Base-by-base conservation (phyloP, 208 protist genomes). In the Sergeia podlipaevii region DNA sequence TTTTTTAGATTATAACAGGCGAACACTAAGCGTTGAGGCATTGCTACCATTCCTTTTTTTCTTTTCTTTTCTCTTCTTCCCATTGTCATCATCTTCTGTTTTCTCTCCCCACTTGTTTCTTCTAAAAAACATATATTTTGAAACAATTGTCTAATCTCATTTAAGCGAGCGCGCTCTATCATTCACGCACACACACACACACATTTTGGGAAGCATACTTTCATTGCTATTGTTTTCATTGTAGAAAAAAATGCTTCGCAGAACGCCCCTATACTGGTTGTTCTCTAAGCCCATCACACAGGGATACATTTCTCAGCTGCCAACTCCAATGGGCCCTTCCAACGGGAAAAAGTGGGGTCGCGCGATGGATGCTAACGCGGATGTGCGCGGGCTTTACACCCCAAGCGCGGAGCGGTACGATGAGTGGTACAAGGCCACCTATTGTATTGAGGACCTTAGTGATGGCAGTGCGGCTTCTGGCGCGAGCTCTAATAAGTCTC, bases 201-300 rank as follows among this genome's bases (percentile, higher is more conserved):
- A n/a, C n/a, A n/a, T n/a, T n/a, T n/a, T n/a, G n/a, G n/a, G n/a
- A n/a, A n/a, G n/a, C n/a, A n/a, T n/a, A n/a, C n/a, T n/a, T n/a
- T n/a, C n/a, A n/a, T n/a, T n/a, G n/a, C n/a, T n/a, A n/a, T n/a
- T n/a, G n/a, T n/a, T n/a, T n/a, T n/a, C n/a, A n/a, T n/a, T n/a
- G n/a, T n/a, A n/a, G n/a, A n/a, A n/a, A n/a, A n/a, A n/a, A n/a
- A 77, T 80, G 71, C 45, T 74, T 1, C 64, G 68, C 17, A 49
- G 58, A 13, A 70, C 65, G 26, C 27, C 39, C 13, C 17, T 42
- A 15, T 36, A 60, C n/a, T 64, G 61, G 7, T 60, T 92, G 5
- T 82, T 89, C 62, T 83, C 77, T 21, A 89, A 89, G 59, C 80
- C 85, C 23, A 73, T 88, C 11, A 74, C 76, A n/a, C 77, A 89